Conservation (phyloP, 2,329 filamentous ascomycete species). For the Aspergillus brasiliensis region DNA sequence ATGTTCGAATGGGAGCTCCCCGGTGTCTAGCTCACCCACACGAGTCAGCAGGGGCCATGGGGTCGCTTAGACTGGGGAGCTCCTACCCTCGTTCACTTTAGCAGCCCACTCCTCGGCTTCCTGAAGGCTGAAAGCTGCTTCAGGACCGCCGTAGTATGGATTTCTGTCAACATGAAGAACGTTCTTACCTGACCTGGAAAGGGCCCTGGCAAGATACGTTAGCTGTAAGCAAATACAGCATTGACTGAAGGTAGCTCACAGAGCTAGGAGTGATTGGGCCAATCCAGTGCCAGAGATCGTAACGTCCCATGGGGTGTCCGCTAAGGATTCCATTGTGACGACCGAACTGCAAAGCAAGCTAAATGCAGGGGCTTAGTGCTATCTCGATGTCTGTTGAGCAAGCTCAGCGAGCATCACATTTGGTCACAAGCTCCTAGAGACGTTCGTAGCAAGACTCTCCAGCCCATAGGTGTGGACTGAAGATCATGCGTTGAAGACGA, state of each 20-base stretch:
- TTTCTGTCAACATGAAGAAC: conserved; percentile 88
- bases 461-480: conserved; percentile 23
- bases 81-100: conserved; percentile 44
- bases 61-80: neutral
- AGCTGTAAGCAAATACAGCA: conserved; percentile 38
- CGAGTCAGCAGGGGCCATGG: conserved; percentile 24
- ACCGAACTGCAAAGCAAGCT: conserved; percentile 20
- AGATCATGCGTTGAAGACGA: conserved; percentile 13
- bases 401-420: conserved; percentile 27
- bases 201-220: conserved; percentile 71
- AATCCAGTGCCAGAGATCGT: conserved; percentile 77
- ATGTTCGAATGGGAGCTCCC: conserved; percentile 42
- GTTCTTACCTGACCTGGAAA: conserved; percentile 89
- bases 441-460: conserved; percentile 13
- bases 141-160: conserved; percentile 81
- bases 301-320: conserved; percentile 76
- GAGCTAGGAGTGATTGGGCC: conserved; percentile 75
- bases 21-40: conserved; percentile 34
- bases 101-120: conserved; percentile 77
- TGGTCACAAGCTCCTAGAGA: conserved; percentile 18
- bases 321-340: conserved; percentile 68
- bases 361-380: conserved; percentile 21
- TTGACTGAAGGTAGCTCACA: conserved; percentile 55
- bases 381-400: conserved; percentile 16
- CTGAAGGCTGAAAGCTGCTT: conserved; percentile 81